Percentiles rank a stretch among this genome's conserved stretches.
phyloP scores from a whole-genome alignment of 345 rosid species.

The Hibiscus tridactylites region DNA sequence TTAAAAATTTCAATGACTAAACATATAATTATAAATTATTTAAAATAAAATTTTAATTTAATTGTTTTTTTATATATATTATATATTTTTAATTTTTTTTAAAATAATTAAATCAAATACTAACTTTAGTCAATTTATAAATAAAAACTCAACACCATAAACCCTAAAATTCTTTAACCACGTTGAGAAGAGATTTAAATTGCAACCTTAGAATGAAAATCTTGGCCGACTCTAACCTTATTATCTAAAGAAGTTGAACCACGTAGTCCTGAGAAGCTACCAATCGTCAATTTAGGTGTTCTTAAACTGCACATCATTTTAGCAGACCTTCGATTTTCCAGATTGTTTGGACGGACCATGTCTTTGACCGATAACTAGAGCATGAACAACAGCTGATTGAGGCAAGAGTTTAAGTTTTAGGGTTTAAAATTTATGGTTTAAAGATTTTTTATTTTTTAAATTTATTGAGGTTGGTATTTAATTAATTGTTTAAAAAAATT shows the following conservation, averaged over 20 bases:
- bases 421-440: too few species aligned
- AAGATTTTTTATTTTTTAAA: too few species aligned
- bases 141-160: too few species aligned
- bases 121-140: too few species aligned
- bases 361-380: constrained; percentile 31
- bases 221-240: constrained; percentile 25
- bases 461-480: too few species aligned
- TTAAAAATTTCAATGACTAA: too few species aligned
- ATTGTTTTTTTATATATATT: too few species aligned
- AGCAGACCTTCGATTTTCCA: constrained; percentile 32
- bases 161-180: constrained; percentile 19
- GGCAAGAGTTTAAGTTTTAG: constrained; percentile 39
- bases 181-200: constrained; percentile 27
- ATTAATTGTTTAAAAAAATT: too few species aligned
- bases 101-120: too few species aligned
- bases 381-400: constrained; percentile 36
- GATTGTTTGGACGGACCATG: constrained; percentile 33
- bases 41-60: too few species aligned
- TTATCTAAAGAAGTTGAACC: constrained; percentile 40
- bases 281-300: constrained; percentile 32
- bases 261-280: constrained; percentile 49
- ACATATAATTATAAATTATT: too few species aligned
- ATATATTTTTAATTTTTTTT: too few species aligned
- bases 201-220: constrained; percentile 41
- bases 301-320: constrained; percentile 39